Percentiles rank a stretch among this genome's conserved stretches.
phyloP scores from a whole-genome alignment of 129 eudicot genomes.

The Lactuca sativa region DNA sequence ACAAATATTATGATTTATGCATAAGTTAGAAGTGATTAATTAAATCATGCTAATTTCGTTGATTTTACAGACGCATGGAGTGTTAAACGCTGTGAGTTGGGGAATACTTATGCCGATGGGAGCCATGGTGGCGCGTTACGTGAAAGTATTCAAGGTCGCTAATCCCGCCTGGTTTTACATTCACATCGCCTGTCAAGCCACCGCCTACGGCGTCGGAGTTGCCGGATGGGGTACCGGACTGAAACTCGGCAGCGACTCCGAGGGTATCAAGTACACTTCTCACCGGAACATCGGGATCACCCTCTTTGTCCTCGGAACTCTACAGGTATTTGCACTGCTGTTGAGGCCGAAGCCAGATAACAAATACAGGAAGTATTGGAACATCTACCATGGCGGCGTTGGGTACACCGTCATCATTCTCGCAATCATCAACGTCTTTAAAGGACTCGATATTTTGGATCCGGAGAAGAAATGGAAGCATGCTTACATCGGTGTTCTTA shows the following conservation, averaged over 20 bases:
- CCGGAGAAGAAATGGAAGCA: slow-evolving; percentile 48
- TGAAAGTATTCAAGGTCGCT: slow-evolving; percentile 65
- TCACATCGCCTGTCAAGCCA: slow-evolving; percentile 51
- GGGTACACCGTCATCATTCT: slow-evolving; percentile 50
- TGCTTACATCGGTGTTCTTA: slow-evolving; percentile 53
- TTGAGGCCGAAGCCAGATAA: no score
- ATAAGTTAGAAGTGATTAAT: neutral
- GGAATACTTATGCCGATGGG: slow-evolving; percentile 68
- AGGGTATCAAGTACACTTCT: slow-evolving; percentile 27
- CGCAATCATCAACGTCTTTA: slow-evolving; percentile 52
- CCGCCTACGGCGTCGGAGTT: slow-evolving; percentile 58
- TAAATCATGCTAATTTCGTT: neutral
- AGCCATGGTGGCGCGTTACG: slow-evolving; percentile 56
- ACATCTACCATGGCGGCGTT: neutral
- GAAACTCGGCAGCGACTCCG: slow-evolving; percentile 62
- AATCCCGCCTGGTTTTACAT: slow-evolving; percentile 78
- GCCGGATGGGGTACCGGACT: slow-evolving; percentile 71
- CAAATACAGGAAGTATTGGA: no score
- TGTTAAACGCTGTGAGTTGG: slow-evolving; percentile 71
- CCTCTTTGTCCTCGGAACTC: slow-evolving; percentile 57
- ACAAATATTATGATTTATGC: no score
- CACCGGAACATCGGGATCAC: slow-evolving; percentile 64
- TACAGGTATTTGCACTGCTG: slow-evolving; percentile 42
- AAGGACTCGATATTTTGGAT: slow-evolving; percentile 38
- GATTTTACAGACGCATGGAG: slow-evolving; percentile 57